Base-by-base conservation (phyloP, 345 rosid genomes). In the Rhizophora mangle region DNA sequence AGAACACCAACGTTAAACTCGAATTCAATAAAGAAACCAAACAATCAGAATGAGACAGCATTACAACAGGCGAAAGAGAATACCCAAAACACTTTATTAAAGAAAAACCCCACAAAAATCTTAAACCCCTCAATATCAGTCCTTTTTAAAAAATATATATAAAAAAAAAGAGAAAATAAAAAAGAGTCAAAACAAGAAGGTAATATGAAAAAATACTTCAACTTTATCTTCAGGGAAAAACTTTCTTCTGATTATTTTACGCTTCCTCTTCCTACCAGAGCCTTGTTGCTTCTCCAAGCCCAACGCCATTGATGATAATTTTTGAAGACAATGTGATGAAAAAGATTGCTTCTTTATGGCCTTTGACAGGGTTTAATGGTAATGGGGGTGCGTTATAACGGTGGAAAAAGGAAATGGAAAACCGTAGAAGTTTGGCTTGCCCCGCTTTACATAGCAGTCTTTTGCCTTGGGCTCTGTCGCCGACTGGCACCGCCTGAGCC, bases 151-250 rank as follows among this genome's bases (percentile, higher is more conserved):
- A 13, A 24, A 22, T n/a, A n/a, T n/a, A n/a, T n/a, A n/a, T n/a
- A 22, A 4, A 21, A 21, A 22, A 22, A 1, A 24, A 4, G 55
- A 19, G 55, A 54, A 8, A 21, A 1, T 21, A 7, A 6, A 21
- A 53, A 8, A 18, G 59, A 22, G 59, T 26, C 27, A 3, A 55
- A 11, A 55, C 27, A 55, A 22, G 22, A 8, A n/a, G 27, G 10
- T 24, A 6, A 22, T 27, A 53, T 22, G 3, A 21, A 56, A 9
- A 56, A 10, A 49, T 76, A 80, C 84, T 81, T 83, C 86, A 0
- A 80, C 86, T 76, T 53, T 71, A 7, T 78, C 70, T 24, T 62
- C 68, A 20, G 46, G 55, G 49, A 49, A 58, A 13, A 78, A 67
- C 51, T 67, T 60, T 8, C 43, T 64, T 47, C 20, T 43, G 58